These are phyloP conservation scores for Phytophthora crassamura DNA, from an alignment of 352 stramenopile genomes.

Conservation along the genomic window DNA sequence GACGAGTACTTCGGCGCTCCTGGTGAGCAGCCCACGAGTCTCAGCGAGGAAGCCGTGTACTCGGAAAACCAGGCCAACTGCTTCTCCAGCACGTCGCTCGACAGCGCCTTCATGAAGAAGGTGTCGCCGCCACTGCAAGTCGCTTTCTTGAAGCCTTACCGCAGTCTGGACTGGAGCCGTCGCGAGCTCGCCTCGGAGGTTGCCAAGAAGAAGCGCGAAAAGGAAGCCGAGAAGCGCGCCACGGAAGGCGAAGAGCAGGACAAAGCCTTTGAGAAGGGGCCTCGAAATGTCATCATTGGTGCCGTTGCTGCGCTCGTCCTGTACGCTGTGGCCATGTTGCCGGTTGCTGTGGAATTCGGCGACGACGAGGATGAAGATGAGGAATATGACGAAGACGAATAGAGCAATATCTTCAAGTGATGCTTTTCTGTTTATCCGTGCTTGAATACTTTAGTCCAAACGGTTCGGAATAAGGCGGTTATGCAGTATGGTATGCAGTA, in stretches of 20 bases:
- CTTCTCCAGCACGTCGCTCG: conserved; percentile 48
- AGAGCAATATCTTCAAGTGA: too few relatives aligned
- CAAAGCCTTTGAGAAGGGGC: conserved; percentile 73
- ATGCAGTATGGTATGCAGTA: background rate
- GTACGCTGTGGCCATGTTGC: conserved; percentile 75
- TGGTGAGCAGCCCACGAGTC: conserved; percentile 43
- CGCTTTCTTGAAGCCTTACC: conserved; percentile 80
- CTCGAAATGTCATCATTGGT: conserved; percentile 84
- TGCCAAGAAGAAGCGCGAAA: conserved; percentile 53
- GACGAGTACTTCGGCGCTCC: conserved; percentile 71
- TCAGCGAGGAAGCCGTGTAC: conserved; percentile 53
- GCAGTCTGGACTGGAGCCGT: conserved; percentile 84
- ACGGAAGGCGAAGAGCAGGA: conserved; percentile 27
- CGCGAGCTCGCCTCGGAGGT: conserved; percentile 71
- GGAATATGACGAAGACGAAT: conserved; percentile 53
- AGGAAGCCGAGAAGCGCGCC: conserved; percentile 28
- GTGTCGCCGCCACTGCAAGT: conserved; percentile 62
- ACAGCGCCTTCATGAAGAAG: conserved; percentile 75
- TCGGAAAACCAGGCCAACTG: conserved; percentile 82
- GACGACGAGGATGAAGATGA: conserved; percentile 52
- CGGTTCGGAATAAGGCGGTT: too few relatives aligned
- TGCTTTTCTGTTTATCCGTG: too few relatives aligned
- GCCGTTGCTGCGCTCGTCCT: conserved; percentile 72
- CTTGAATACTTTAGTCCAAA: too few relatives aligned
- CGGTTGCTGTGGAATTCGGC: conserved; percentile 60